Percentiles rank a stretch among this genome's conserved stretches.
Conservation (phyloP, 192 early-diverging fungal genomes). For the Paraglomus occultum region DNA sequence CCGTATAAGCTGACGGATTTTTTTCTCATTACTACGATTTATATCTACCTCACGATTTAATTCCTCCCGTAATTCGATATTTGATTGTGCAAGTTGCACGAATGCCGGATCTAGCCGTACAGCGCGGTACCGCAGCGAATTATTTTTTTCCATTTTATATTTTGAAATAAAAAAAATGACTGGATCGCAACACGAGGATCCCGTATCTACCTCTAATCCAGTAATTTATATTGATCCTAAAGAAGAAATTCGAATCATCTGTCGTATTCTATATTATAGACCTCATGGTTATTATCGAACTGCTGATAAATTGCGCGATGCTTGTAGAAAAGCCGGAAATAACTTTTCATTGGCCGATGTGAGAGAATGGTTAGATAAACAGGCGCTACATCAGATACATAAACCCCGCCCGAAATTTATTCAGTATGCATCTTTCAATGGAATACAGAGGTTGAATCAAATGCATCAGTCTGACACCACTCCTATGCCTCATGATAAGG, state of each 20-base stretch:
- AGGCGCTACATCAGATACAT: neutral
- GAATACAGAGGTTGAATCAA: constrained; percentile 10
- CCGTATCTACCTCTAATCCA: no score
- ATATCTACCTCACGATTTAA: no score
- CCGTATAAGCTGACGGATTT: no score
- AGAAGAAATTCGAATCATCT: neutral
- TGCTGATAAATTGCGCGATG: neutral
- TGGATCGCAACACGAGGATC: no score
- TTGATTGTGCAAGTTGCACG: no score
- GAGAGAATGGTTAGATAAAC: neutral
- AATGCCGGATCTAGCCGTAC: no score
- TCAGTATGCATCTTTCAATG: constrained; percentile 7
- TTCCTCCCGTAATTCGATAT: no score
- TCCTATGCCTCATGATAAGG: constrained; percentile 9
- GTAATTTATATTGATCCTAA: constrained; percentile 8
- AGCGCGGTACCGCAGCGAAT: no score
- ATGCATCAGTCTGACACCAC: neutral
- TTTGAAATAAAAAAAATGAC: no score
- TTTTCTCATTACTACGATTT: no score
- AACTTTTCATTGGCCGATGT: constrained; percentile 4
- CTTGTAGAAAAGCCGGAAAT: neutral
- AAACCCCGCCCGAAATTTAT: constrained; percentile 12
- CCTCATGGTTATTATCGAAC: neutral
- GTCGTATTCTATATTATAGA: neutral
- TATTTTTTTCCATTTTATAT: no score